Evolutionary conservation across 331 rosid genomes (phyloP).

Genomic region (Rosa hybrid): DNA sequence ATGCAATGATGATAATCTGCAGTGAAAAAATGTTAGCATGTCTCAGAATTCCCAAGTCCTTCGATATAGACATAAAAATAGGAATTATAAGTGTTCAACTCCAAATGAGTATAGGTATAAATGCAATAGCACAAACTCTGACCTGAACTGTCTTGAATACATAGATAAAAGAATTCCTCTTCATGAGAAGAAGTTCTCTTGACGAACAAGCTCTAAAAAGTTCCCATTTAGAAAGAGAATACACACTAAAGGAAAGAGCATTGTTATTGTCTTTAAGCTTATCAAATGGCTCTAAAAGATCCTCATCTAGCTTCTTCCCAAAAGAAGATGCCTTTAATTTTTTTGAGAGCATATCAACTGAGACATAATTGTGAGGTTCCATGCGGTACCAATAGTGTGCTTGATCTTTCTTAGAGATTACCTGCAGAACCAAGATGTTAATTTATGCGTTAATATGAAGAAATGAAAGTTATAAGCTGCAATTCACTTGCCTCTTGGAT

Average conservation of each 20-base stretch:
- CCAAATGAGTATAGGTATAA: not conserved
- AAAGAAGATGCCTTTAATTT: slow-evolving; percentile 44
- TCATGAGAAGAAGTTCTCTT: slow-evolving; percentile 65
- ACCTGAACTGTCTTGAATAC: slow-evolving; percentile 63
- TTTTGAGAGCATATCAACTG: slow-evolving; percentile 41
- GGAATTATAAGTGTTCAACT: not conserved
- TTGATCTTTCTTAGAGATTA: slow-evolving; percentile 59
- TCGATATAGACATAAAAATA: not conserved
- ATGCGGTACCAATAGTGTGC: slow-evolving; percentile 49
- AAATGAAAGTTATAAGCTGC: not conserved
- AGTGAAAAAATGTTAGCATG: not conserved
- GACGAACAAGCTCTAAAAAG: slow-evolving; percentile 50
- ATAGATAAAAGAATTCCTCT: slow-evolving; percentile 53
- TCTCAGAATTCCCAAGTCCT: slow-evolving; percentile 6
- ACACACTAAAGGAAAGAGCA: slow-evolving; percentile 38
- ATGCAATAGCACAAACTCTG: slow-evolving; percentile 5
- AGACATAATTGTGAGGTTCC: slow-evolving; percentile 35
- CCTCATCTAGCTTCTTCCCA: slow-evolving; percentile 49
- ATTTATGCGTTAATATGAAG: not conserved
- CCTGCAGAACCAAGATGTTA: slow-evolving; percentile 25
- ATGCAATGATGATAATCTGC: slow-evolving; percentile 56
- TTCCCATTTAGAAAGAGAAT: slow-evolving; percentile 61
- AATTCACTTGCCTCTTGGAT: slow-evolving; percentile 53
- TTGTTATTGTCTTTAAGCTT: slow-evolving; percentile 35
- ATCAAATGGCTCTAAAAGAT: slow-evolving; percentile 40